Evolutionary conservation across 495 filamentous ascomycete genomes (phyloP), one percentile per base, ranked within the genome.

Genomic region (Neurospora hispaniola): DNA sequence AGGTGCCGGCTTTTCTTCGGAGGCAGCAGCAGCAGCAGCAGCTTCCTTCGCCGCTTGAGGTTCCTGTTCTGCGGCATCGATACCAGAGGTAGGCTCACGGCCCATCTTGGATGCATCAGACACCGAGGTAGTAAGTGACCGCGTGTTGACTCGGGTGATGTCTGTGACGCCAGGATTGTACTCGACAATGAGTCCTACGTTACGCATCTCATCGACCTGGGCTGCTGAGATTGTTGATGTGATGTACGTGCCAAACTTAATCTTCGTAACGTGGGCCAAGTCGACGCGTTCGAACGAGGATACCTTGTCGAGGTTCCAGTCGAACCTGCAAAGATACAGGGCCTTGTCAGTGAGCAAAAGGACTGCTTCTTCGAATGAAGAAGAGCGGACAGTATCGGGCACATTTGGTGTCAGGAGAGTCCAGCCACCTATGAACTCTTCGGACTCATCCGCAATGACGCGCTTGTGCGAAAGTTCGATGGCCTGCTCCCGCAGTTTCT

Each of bases 291-390:
- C 93, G 76, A 97, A 98, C 0, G 90, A 93, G 1, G 90, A 88
- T 0, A 98, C 92, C 81, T 97, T 98, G 83, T 97, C 94, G 5
- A 93, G 88, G 73, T 91, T 90, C 92, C 93, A 97, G 81, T 98
- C 94, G 75, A 98, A 95, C 20, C 91, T 88, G 78, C 94, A 96
- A 69, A 90, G 88, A 77, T 98, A 99, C 7, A 98, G 79, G 3
- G 93, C 94, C 7, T 85, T 84, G 71, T 97, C 90, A 6, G 95
- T 99, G 9, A 99, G 85, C 3, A 99, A 85, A 2, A 98, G 85
- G 1, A 98, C 91, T 0, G 88, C 89, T 78, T 99, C 96, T 74
- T 94, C 92, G 70, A 98, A 91, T 0, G 92, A 90, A 1, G 88
- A 90, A 69, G 90, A 89, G 9, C 89, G 86, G 73, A 92, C 84